These are phyloP conservation scores for Lagenidium sp. DNA, from an alignment of 352 stramenopile species.

Conservation along the genomic window DNA sequence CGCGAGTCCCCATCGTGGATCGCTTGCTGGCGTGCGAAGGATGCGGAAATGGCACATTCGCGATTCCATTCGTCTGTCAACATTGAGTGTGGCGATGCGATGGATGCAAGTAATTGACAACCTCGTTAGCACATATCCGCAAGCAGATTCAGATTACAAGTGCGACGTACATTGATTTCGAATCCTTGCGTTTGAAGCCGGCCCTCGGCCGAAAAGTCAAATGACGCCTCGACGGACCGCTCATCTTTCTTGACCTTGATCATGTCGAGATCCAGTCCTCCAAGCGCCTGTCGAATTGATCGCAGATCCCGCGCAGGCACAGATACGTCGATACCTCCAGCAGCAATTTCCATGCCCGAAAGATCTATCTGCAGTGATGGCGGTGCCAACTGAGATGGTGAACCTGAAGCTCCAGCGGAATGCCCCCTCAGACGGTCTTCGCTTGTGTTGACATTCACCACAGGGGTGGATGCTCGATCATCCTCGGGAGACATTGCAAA, in stretches of 20 bases:
- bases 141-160: conserved; percentile 1
- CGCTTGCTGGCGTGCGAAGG: conserved; percentile 7
- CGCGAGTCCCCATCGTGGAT: conserved; percentile 32
- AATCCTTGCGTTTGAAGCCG: conserved; percentile 75
- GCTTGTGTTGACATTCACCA: conserved; percentile 15
- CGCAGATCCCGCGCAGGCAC: conserved; percentile 9
- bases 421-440: conserved; percentile 10
- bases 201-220: conserved; percentile 74
- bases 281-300: conserved; percentile 27
- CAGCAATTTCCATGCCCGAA: conserved; percentile 1
- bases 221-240: conserved; percentile 48
- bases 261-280: conserved; percentile 55
- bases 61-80: conserved; percentile 59
- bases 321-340: no score
- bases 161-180: conserved; percentile 60
- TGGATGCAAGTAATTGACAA: no score
- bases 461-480: conserved; percentile 9
- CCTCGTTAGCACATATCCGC: no score
- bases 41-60: conserved; percentile 50
- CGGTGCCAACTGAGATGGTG: no score
- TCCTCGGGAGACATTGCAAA: no score
- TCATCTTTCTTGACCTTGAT: conserved; percentile 50
- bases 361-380: conserved; percentile 42
- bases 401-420: conserved; percentile 1
- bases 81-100: no score